A percentile compares a stretch with the other conserved stretches of the same genome.
Conservation (phyloP, 768 basidiomycete species). For the Neoboletus magnificus region DNA sequence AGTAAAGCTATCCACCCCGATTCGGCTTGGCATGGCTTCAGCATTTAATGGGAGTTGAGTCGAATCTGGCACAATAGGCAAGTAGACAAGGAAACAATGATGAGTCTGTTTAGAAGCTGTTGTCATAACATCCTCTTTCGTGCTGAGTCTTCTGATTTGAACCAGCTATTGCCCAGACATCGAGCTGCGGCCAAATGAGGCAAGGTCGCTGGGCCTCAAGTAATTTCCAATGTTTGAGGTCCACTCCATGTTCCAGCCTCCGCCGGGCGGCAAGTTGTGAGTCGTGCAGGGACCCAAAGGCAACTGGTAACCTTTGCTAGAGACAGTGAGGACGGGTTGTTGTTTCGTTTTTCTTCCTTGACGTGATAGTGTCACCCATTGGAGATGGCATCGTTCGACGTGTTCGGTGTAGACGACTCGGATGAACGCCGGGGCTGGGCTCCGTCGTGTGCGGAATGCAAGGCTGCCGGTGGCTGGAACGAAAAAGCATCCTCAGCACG, state of each 20-base stretch:
- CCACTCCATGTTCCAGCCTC: not conserved
- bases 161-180: not conserved
- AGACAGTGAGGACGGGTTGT: not conserved
- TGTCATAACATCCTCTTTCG: slow-evolving; percentile 1
- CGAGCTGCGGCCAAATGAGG: not conserved
- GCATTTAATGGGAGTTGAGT: not conserved
- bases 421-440: not conserved
- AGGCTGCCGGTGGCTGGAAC: not conserved
- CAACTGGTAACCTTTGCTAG: not conserved
- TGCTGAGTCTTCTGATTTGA: not conserved
- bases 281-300: not conserved
- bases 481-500: not conserved
- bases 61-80: not conserved
- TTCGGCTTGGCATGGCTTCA: slow-evolving; percentile 1
- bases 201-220: not conserved
- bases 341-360: not conserved
- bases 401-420: not conserved
- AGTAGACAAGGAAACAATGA: not conserved
- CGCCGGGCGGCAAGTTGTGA: not conserved
- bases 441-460: not conserved
- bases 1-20: slow-evolving; percentile 4
- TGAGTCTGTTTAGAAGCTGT: not conserved
- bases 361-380: not conserved
- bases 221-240: not conserved
- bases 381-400: not conserved